Base-by-base conservation (phyloP, 495 filamentous ascomycete species). In the Penicillium maclennaniae region DNA sequence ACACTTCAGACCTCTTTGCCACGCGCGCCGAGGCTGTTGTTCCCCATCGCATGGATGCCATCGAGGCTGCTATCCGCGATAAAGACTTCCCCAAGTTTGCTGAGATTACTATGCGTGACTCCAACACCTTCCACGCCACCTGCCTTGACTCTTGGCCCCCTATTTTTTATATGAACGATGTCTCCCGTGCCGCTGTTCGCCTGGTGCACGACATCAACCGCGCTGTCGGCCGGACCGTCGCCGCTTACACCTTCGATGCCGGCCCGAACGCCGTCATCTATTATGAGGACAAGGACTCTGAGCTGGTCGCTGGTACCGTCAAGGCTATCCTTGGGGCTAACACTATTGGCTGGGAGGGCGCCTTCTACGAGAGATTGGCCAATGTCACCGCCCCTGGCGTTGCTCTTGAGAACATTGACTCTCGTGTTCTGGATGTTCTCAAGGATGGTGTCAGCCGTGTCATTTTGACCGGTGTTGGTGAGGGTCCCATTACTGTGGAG, bases 161-260 rank as follows among this genome's bases (percentile, higher is more conserved):
- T 14, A 97, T 99, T 57, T 96, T 96, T 74, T 99, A 99, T 74
- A 81, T 97, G 77, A 99, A 97, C 64, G 93, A 97, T 70, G 85
- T 92, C 17, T 87, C 83, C 16, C 76, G 87, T 15, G 89, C 91
- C 7, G 89, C 91, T 10, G 88, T 99, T 44, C 76, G 87, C 45
- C 84, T 88, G 3, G 92, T 97, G 25, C 90, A 97, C 73, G 83
- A 82, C 38, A 87, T 97, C 70, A 99, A 99, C 69, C 70, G 73
- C 34, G 78, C 78, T 9, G 83, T 80, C 16, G 88, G 88, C 41
- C 84, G 81, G 71, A 82, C 76, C 1, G 79, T 97, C 4, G 88
- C 87, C 9, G 92, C 93, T 17, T 99, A 99, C 69, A 99, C 93
- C 0, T 99, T 96, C 65, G 93, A 99, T 70, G 93, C 93, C 1